Base-by-base conservation (phyloP, 78 protist genomes). In the Carpediemonas membranifera region DNA sequence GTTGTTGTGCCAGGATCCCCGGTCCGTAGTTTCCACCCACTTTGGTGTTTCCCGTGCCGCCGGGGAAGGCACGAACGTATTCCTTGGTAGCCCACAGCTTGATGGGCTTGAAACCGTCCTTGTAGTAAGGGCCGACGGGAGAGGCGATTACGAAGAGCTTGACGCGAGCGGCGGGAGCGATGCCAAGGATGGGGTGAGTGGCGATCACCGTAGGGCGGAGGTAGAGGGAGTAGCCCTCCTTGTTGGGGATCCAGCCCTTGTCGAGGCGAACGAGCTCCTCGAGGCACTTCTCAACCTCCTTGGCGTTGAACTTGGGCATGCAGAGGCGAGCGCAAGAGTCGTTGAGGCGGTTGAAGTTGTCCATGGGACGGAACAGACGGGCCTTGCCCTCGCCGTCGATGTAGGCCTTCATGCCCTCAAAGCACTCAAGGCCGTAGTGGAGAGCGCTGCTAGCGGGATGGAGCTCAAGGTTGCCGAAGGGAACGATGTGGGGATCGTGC, bases 371-470 rank as follows among this genome's bases (percentile, higher is more conserved):
- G 76, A 88, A 90, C 28, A 90, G 57, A 7, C 24, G 59, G 13
- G 61, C 7, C 0, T 55, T 53, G 56, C 75, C 87, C 18, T 77
- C 52, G 33, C 7, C 36, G 28, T 74, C 84, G 54, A 66, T 77
- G 83, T 87, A 92, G 24, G 96, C 94, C 83, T 92, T 92, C 90
- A 91, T 69, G 43, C 98, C 98, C 67, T 94, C 98, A 67, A 94
- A 94, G 71, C 76, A 78, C 71, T 82, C 82, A 24, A 88, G 55
- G 24, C 85, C 96, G 80, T 94, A 91, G 70, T 94, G 98, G 19
- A 94, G 74, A 7, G 72, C 68, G 14, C 79, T 60, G 27, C 86
- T 35, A 1, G 90, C 85, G 14, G 96, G 95, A 37, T 79, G 75
- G 56, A 94, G 18, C 25, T 71, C 21, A 24, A 94, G 60, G 52